phyloP scores from a whole-genome alignment of 306 rosid genomes.

The Dalbergia cultrata region DNA sequence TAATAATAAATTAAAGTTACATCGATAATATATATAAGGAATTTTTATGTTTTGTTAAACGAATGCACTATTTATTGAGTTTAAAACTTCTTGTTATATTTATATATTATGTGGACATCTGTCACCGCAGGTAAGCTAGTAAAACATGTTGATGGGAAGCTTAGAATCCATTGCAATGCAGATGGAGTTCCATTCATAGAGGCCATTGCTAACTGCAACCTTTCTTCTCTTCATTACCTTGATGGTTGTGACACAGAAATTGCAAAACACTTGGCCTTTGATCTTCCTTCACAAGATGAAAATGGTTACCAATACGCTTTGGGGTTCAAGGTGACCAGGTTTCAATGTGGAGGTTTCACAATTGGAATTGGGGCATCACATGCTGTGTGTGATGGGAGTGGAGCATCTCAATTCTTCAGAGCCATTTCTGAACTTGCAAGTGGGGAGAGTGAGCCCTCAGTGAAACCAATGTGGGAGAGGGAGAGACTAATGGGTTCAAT shows the following conservation, averaged over 20 bases:
- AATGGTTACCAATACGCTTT: slow-evolving; percentile 36
- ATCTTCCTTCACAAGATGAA: slow-evolving; percentile 37
- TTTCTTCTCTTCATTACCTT: slow-evolving; percentile 49
- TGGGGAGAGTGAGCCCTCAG: slow-evolving; percentile 48
- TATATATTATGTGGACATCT: too few species aligned
- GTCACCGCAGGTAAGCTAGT: slow-evolving; percentile 44
- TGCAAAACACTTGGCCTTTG: slow-evolving; percentile 15
- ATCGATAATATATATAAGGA: too few species aligned
- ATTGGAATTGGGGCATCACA: slow-evolving; percentile 46
- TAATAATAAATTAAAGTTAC: too few species aligned
- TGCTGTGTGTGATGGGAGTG: slow-evolving; percentile 48
- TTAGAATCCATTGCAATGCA: slow-evolving; percentile 40
- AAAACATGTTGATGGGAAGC: slow-evolving; percentile 40
- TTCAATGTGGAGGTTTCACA: slow-evolving; percentile 55
- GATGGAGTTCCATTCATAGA: slow-evolving; percentile 59
- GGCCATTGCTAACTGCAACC: slow-evolving; percentile 45
- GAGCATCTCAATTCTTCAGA: slow-evolving; percentile 46
- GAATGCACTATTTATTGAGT: too few species aligned
- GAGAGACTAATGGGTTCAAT: slow-evolving; percentile 45
- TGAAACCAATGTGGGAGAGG: slow-evolving; percentile 64
- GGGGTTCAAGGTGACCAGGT: slow-evolving; percentile 48
- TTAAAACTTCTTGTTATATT: too few species aligned
- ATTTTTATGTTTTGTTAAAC: too few species aligned
- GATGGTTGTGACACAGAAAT: slow-evolving; percentile 41
- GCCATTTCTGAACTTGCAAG: slow-evolving; percentile 54